These are phyloP conservation scores for Pseudogymnoascus sp. DNA, from an alignment of 2,329 filamentous ascomycete genomes.

Conservation along the genomic window DNA sequence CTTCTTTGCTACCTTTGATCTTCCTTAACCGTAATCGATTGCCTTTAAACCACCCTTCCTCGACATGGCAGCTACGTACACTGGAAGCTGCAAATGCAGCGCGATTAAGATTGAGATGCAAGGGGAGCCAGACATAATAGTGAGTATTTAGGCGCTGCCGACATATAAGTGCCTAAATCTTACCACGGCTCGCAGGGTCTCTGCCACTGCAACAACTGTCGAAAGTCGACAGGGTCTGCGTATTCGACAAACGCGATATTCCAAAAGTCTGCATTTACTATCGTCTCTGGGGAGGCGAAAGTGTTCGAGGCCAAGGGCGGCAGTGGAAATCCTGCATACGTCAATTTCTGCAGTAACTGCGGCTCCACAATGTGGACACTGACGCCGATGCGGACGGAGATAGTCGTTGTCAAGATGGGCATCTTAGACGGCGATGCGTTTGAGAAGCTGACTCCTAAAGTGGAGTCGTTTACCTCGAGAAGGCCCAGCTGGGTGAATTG, in stretches of 20 bases:
- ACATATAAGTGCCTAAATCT: background rate
- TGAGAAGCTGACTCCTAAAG: background rate
- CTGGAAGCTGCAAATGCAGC: background rate
- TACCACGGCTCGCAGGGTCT: background rate
- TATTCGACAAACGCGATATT: background rate
- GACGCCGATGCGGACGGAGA: background rate
- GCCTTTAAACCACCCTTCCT: background rate
- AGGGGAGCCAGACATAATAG: background rate
- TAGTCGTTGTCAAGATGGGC: background rate
- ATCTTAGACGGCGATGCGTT: background rate
- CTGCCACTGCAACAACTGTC: slow-evolving; percentile 5
- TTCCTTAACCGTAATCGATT: background rate
- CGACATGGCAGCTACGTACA: background rate
- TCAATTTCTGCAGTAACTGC: background rate
- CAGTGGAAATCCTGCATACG: background rate
- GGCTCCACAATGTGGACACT: background rate
- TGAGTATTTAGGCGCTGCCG: background rate
- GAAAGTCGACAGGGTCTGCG: background rate
- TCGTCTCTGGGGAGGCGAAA: background rate
- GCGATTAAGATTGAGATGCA: background rate
- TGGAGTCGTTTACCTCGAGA: background rate
- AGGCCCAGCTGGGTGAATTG: background rate
- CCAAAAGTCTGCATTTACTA: background rate
- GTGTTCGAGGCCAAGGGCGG: background rate
- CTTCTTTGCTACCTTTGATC: background rate